Evolutionary conservation across 257 asterid genomes (phyloP), one percentile per base, ranked within the genome.

Genomic region (Jasminum sambac): DNA sequence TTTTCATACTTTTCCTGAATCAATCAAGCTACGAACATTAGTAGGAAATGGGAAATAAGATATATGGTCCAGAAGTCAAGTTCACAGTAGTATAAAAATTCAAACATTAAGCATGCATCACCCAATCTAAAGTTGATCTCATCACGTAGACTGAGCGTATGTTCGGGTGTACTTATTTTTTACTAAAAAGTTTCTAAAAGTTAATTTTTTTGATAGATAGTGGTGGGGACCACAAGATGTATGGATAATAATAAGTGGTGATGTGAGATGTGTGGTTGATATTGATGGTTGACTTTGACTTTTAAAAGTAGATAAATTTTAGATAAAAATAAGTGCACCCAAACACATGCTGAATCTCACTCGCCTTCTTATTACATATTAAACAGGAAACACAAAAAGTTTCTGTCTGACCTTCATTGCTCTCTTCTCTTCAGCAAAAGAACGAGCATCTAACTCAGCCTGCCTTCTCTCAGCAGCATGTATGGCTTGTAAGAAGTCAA

Each of bases 381-480:
- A 21, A 57, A 61, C 69, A 75, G 61, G 66, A 67, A 64, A 8
- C 66, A 66, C 10, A 67, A 41, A 19, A 74, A 44, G 69, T 39
- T 76, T 19, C 50, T 40, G 59, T 25, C 74, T 66, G 41, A 95
- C 99, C 95, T 95, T 91, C 80, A 95, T 78, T 17, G 64, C 79
- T 81, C 82, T 87, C 87, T 74, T 89, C 79, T 91, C 96, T 79
- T 83, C 92, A 52, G 79, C 64, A 73, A 84, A 95, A 64, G 78
- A 44, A 48, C 75, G 88, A 23, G 90, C 84, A 76, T 91, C 99
- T 81, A 89, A 72, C 72, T 85, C 96, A n/a, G 92, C 96, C 73
- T 91, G 99, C 78, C 96, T 85, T 74, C 87, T 84, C 83, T 95
- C 99, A 68, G 99, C 98, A 78, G 95, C 96, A 87, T 91, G 99